phyloP scores from a whole-genome alignment of 2,329 filamentous ascomycete genomes.

The Trichoderma sp. region DNA sequence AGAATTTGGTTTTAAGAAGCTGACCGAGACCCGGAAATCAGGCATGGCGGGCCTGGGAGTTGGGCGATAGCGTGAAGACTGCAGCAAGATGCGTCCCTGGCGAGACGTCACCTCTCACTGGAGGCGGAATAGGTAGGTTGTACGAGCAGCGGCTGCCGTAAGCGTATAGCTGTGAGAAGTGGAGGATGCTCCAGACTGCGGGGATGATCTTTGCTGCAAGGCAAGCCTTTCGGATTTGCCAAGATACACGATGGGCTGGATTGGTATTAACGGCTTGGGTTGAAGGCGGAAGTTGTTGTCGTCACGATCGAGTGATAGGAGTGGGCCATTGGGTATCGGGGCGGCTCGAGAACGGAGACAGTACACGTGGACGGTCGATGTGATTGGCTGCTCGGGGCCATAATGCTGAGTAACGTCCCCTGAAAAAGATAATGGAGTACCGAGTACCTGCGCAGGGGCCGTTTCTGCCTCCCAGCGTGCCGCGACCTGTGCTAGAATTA shows the following conservation, averaged over 20 bases:
- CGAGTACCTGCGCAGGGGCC: neutral
- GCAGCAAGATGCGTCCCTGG: constrained; percentile 13
- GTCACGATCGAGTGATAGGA: constrained; percentile 18
- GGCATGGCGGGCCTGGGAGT: constrained; percentile 17
- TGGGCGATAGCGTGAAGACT: neutral
- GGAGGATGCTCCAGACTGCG: neutral
- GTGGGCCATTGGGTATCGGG: neutral
- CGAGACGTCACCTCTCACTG: constrained; percentile 15
- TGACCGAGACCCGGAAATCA: constrained; percentile 10
- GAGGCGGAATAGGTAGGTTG: neutral
- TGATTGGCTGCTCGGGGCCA: constrained; percentile 1
- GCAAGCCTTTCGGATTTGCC: neutral
- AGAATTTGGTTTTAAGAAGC: neutral
- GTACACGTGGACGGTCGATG: neutral
- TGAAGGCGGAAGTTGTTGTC: constrained; percentile 13
- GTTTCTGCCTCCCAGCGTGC: neutral
- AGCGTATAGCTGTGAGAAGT: neutral
- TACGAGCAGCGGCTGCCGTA: neutral
- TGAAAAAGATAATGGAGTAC: neutral
- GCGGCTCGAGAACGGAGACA: neutral
- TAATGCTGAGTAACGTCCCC: constrained; percentile 3
- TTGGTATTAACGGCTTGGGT: neutral
- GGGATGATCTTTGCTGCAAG: neutral
- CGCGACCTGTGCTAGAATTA: constrained; percentile 1
- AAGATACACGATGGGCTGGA: neutral